A percentile compares a stretch with the other conserved stretches of the same genome.
These are phyloP conservation scores for Zhuliangozyma parablackwelliae DNA, from an alignment of 1,139 yeast genomes.

Conservation along the genomic window DNA sequence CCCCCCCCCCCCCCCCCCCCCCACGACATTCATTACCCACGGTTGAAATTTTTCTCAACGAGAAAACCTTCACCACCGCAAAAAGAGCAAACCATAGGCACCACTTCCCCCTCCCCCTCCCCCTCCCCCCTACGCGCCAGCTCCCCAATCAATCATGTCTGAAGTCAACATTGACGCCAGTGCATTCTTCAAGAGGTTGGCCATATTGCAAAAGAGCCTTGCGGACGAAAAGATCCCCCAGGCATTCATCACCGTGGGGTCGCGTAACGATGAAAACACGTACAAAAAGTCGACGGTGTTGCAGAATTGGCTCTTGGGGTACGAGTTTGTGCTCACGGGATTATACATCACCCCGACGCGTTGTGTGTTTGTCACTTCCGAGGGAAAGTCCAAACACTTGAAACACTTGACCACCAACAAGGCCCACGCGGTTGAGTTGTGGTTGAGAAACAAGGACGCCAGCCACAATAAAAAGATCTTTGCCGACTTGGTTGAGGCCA, in stretches of 20 bases:
- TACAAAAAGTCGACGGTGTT: conserved; percentile 84
- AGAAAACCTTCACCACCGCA: too few relatives aligned
- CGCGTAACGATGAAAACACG: conserved; percentile 82
- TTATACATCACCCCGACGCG: conserved; percentile 61
- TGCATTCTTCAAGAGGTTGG: conserved; percentile 38
- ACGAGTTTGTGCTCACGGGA: conserved; percentile 90
- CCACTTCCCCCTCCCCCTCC: not conserved
- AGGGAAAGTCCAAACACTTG: conserved; percentile 82
- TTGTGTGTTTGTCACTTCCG: conserved; percentile 69
- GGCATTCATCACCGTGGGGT: conserved; percentile 70
- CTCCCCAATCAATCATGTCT: conserved; percentile 14
- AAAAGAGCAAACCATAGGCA: not conserved
- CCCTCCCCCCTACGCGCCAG: not conserved
- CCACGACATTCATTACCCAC: too few relatives aligned
- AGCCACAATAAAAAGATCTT: conserved; percentile 71
- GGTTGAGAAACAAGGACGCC: conserved; percentile 78
- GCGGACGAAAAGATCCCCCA: conserved; percentile 46
- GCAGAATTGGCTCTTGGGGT: conserved; percentile 91
- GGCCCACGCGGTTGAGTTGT: conserved; percentile 53
- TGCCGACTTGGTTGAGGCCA: conserved; percentile 49
- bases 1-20: too few relatives aligned
- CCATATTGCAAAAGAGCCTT: conserved; percentile 37
- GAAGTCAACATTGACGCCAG: conserved; percentile 39
- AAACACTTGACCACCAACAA: conserved; percentile 44
- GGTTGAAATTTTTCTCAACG: too few relatives aligned